phyloP scores from a whole-genome alignment of 768 basidiomycete species.

The Russula dissimulans region DNA sequence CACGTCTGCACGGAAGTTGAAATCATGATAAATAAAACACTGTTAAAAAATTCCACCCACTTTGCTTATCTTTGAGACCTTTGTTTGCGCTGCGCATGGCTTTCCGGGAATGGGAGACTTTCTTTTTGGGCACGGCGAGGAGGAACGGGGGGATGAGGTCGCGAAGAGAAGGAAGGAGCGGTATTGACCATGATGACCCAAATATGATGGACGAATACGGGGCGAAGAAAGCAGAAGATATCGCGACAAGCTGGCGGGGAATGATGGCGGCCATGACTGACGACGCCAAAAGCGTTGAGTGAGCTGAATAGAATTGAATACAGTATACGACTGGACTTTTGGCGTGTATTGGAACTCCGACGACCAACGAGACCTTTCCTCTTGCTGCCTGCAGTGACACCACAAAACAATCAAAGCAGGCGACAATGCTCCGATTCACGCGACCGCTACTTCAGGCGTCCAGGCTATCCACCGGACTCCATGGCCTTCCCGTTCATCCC shows the following conservation, averaged over 20 bases:
- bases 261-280: not conserved
- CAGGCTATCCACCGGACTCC: slow-evolving; percentile 79
- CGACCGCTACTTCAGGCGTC: slow-evolving; percentile 56
- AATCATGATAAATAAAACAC: not conserved
- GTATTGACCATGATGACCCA: slow-evolving; percentile 29
- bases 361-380: not conserved
- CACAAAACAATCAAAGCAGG: slow-evolving; percentile 16
- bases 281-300: too few relatives aligned
- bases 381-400: too few relatives aligned
- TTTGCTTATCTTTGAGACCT: slow-evolving; percentile 87
- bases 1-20: slow-evolving; percentile 47
- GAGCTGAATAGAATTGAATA: too few relatives aligned
- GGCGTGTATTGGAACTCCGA: slow-evolving; percentile 14
- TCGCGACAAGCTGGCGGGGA: slow-evolving; percentile 20
- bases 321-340: not conserved
- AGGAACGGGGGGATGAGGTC: slow-evolving; percentile 85
- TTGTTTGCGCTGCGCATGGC: slow-evolving; percentile 94
- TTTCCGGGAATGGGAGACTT: slow-evolving; percentile 87
- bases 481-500: slow-evolving; percentile 76
- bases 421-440: slow-evolving; percentile 64
- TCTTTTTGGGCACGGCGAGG: slow-evolving; percentile 90
- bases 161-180: slow-evolving; percentile 37
- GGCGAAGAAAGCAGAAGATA: slow-evolving; percentile 21
- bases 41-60: slow-evolving; percentile 35
- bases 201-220: slow-evolving; percentile 21